phyloP scores from a whole-genome alignment of 2,329 filamentous ascomycete species.

The Colletotrichum sp. region DNA sequence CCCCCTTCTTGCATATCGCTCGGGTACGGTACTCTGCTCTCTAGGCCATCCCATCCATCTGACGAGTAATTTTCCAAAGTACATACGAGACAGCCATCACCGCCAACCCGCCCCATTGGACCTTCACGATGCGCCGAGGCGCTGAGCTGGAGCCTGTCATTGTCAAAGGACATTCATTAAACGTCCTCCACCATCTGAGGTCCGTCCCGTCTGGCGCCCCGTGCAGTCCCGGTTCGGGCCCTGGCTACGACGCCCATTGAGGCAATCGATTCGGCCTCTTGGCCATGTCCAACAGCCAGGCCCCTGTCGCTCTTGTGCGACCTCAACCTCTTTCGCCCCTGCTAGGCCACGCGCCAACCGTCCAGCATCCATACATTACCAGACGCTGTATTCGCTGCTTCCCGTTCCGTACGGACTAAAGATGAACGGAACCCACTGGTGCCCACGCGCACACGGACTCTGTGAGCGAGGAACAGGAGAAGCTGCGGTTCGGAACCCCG shows the following conservation, averaged over 20 bases:
- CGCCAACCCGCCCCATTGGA: not conserved
- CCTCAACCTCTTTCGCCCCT: not conserved
- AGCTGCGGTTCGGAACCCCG: not conserved
- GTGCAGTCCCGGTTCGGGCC: not conserved
- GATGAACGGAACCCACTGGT: not conserved
- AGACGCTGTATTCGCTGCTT: not conserved
- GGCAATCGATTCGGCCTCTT: conserved; percentile 1
- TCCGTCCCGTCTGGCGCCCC: not conserved
- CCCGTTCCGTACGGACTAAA: not conserved
- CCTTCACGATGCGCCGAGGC: not conserved
- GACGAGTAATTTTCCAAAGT: not conserved
- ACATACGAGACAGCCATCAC: not conserved
- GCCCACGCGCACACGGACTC: not conserved
- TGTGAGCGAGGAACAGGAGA: not conserved
- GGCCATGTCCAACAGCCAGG: not conserved
- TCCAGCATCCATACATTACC: not conserved
- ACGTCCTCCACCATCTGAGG: not conserved
- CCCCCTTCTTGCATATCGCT: not conserved
- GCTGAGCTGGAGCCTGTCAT: not conserved
- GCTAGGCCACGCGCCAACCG: not conserved
- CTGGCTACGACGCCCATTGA: not conserved
- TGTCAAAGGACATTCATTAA: not conserved
- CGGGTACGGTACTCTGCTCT: not conserved
- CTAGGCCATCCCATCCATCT: not conserved
- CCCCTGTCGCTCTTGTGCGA: not conserved